Base-by-base conservation (phyloP, 192 early-diverging fungal species). In the Thamnidium elegans region DNA sequence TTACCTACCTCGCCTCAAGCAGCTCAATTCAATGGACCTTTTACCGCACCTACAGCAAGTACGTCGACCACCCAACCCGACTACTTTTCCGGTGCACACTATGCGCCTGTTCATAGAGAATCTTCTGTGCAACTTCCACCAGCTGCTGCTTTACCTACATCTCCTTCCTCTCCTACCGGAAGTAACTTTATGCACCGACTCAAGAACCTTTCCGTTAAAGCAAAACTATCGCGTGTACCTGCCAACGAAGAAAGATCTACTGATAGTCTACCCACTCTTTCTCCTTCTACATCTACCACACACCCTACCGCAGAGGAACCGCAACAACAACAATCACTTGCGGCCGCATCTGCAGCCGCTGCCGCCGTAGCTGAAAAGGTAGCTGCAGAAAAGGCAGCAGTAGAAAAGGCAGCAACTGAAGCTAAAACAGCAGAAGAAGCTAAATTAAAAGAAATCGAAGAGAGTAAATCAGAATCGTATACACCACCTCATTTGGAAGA, bases 401-500 rank as follows among this genome's bases (percentile, higher is more conserved):
- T 21, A 50, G 7, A 26, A 1, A 19, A 3, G 21, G 47, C n/a
- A 17, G 20, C 47, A 15, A 6, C 10, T 19, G 13, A n/a, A 39
- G 19, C 23, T 1, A 32, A 32, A 13, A 23, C 31, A n/a, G 3
- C 31, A n/a, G 32, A 32, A 34, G 51, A 52, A 26, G 23, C 4
- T 39, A 59, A 20, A 51, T 19, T 30, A 8, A 23, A 42, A 8
- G 36, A 52, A 17, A 11, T 31, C 5, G 36, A 39, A 34, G 42
- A 42, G 47, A 48, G 20, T 34, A 34, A 26, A 30, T 32, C 46
- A 48, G 73, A 70, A 31, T 66, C 71, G 4, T 83, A 81, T 50
- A 72, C 65, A 2, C 81, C 74, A n/a, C 72, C 77, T 3, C 67
- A 75, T 10, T 20, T 61, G 8, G 50, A 82, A 19, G 91, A 91